Percentiles rank a stretch among this genome's conserved stretches.
These are phyloP conservation scores for Nakazawaea wyomingensis DNA, from an alignment of 805 yeast genomes.

Conservation along the genomic window DNA sequence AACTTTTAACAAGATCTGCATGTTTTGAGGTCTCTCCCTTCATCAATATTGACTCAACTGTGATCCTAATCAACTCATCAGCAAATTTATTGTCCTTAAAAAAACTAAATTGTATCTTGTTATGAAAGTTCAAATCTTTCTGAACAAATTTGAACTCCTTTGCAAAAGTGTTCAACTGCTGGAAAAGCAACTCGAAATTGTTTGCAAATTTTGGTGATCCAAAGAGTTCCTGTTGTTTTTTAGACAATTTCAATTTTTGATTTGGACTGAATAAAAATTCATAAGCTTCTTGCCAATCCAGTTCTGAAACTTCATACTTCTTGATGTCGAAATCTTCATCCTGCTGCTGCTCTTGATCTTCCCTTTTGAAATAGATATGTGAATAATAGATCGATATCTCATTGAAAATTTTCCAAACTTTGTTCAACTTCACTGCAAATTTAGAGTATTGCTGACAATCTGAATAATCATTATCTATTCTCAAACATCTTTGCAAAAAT, in stretches of 20 bases:
- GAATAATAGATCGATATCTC: constrained; percentile 39
- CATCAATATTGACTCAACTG: constrained; percentile 3
- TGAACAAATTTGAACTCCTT: constrained; percentile 18
- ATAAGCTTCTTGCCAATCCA: constrained; percentile 35
- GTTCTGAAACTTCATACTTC: constrained; percentile 35
- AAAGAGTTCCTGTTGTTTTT: constrained; percentile 12
- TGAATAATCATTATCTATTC: constrained; percentile 67
- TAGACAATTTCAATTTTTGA: constrained; percentile 19
- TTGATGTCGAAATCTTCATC: constrained; percentile 20
- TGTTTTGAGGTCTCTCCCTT: not conserved
- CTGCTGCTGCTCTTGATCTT: constrained; percentile 23
- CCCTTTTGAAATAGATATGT: constrained; percentile 29
- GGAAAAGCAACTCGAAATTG: constrained; percentile 23
- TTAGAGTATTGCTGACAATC: constrained; percentile 55
- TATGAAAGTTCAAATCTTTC: constrained; percentile 3
- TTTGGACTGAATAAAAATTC: constrained; percentile 24
- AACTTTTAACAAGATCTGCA: not conserved
- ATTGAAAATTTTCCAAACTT: constrained; percentile 33
- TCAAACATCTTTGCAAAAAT: constrained; percentile 51
- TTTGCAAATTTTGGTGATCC: constrained; percentile 15
- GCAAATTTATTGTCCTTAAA: not conserved
- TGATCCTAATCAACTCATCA: constrained; percentile 1
- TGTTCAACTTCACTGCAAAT: constrained; percentile 41
- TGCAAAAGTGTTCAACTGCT: constrained; percentile 15
- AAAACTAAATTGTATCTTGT: not conserved